These are phyloP conservation scores for Xylaria longipes DNA, from an alignment of 495 filamentous ascomycete species.

Conservation along the genomic window DNA sequence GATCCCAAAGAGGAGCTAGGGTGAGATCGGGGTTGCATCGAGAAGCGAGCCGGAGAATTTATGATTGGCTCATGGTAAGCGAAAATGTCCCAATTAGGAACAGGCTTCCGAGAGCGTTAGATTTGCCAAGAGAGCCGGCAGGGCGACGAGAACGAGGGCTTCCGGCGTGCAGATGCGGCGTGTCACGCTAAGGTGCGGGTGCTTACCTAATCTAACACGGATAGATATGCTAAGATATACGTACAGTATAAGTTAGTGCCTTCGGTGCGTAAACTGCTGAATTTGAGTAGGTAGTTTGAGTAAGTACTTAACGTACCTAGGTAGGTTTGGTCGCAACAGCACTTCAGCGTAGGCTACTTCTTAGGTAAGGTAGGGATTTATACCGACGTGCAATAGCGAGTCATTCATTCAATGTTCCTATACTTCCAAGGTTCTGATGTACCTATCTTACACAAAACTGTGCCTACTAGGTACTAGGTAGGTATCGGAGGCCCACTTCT, in stretches of 20 bases:
- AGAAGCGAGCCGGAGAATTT: slow-evolving; percentile 54
- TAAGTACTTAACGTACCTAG: no score
- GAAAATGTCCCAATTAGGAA: slow-evolving; percentile 39
- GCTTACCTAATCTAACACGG: slow-evolving; percentile 13
- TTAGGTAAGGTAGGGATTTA: no score
- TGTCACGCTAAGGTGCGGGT: slow-evolving; percentile 11
- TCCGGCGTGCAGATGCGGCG: not conserved
- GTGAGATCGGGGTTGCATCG: slow-evolving; percentile 33
- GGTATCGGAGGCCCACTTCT: not conserved
- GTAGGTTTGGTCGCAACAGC: not conserved
- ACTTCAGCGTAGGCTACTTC: no score
- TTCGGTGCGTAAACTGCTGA: no score
- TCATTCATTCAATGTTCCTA: no score
- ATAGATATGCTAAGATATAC: not conserved
- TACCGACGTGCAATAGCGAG: no score
- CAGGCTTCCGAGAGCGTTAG: slow-evolving; percentile 34
- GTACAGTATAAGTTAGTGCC: no score
- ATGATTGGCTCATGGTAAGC: slow-evolving; percentile 56
- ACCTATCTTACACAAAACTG: not conserved
- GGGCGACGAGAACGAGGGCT: not conserved
- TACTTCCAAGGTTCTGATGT: not conserved
- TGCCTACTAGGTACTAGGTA: no score
- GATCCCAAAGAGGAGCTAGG: not conserved
- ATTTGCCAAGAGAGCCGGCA: slow-evolving; percentile 23
- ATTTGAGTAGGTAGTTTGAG: no score